Evolutionary conservation across 225 moss, liverwort and hornwort genomes (phyloP), one percentile per base, ranked within the genome.

Genomic region (Bryum argenteum): DNA sequence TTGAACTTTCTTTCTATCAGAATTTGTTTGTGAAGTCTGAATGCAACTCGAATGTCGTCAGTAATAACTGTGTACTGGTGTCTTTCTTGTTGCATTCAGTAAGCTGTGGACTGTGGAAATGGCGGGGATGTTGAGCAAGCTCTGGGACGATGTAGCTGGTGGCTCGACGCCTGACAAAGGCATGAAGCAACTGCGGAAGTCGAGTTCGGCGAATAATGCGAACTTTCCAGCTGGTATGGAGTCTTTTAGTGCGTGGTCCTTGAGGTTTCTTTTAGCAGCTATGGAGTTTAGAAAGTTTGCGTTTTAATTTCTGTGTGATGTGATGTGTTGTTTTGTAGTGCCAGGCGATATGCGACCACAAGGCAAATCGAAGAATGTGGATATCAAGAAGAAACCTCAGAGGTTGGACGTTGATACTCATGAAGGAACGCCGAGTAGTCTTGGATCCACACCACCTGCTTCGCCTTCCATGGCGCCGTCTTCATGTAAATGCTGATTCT

Each of bases 81-180:
- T 40, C 17, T 74, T 28, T 74, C 9, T 48, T 13, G n/a, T 69
- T 74, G 41, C 63, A 41, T 26, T 63, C 58, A 70, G 65, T 14
- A 17, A 74, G 26, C 18, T 50, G 18, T 60, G 65, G 54, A 44
- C 37, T 76, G 42, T 72, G 63, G 78, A 55, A 18, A 94, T 94
- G 91, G 90, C 80, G 41, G 66, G 87, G 57, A 71, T 95, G 59
- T 47, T 92, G 58, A 85, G 61, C 40, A 90, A 89, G 77, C 80
- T 95, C 52, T 95, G 94, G 94, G 94, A 95, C 51, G 94, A 95
- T 73, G 91, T 90, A 11, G 81, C 85, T 48, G 94, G 88, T 2
- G 94, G 94, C 67, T 91, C 94, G 61, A 90, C 87, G 69, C 94
- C 94, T 11, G 92, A 92, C 7, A 95, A 90, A 51, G 91, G 92